phyloP scores from a whole-genome alignment of 192 early-diverging fungal genomes.

The Mortierella claussenii region DNA sequence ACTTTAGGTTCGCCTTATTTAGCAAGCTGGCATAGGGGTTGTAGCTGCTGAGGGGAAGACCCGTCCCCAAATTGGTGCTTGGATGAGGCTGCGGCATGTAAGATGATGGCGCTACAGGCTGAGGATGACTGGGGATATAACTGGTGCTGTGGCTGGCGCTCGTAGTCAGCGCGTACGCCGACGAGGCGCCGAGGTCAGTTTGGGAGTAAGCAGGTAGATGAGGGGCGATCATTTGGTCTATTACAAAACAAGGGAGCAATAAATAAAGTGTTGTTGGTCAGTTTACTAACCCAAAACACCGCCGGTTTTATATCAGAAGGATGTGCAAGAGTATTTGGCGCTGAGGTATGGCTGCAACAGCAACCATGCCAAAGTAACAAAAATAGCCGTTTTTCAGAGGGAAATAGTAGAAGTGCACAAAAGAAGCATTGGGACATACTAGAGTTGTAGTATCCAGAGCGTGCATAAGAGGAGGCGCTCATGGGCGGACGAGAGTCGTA shows the following conservation, averaged over 20 bases:
- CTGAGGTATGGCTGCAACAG: no score
- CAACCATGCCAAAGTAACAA: no score
- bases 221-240: constrained; percentile 31
- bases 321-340: no score
- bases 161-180: constrained; percentile 18
- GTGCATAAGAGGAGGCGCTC: constrained; percentile 17
- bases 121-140: constrained; percentile 37
- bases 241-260: not conserved
- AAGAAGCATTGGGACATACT: constrained; percentile 38
- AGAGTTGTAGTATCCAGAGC: constrained; percentile 39
- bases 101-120: constrained; percentile 44
- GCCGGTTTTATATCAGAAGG: not conserved
- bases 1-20: constrained; percentile 48
- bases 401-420: not conserved
- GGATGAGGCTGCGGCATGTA: constrained; percentile 44
- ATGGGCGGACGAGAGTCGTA: constrained; percentile 35
- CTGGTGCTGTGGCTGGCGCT: constrained; percentile 18
- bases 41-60: constrained; percentile 22
- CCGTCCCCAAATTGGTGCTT: constrained; percentile 8
- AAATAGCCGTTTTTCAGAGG: not conserved
- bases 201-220: constrained; percentile 36
- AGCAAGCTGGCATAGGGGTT: constrained; percentile 35
- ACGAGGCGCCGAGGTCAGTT: constrained; percentile 16
- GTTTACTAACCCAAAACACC: not conserved
- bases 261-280: constrained; percentile 12